A percentile compares a stretch with the other conserved stretches of the same genome.
Conservation (phyloP, 78 protist species). For the Dictyostelium purpureum region DNA sequence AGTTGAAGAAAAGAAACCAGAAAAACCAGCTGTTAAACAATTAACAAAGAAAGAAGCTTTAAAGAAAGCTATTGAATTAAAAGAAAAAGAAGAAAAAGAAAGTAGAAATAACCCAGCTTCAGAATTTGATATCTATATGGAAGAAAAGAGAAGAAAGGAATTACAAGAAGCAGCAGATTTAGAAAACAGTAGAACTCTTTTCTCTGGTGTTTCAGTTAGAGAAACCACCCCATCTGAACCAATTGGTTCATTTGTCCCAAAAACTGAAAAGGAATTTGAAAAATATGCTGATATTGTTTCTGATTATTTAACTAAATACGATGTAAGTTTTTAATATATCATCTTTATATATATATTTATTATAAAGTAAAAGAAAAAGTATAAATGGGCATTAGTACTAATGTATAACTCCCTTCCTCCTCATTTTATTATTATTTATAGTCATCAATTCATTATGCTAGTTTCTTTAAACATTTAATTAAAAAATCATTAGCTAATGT, state of each 20-base stretch:
- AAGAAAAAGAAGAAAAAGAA: slow-evolving; percentile 24
- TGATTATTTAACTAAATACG: slow-evolving; percentile 26
- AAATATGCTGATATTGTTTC: slow-evolving; percentile 41
- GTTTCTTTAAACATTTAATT: slow-evolving; percentile 10
- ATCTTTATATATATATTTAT: not conserved
- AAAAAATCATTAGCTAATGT: slow-evolving; percentile 6
- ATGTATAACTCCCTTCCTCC: not conserved
- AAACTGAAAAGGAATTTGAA: slow-evolving; percentile 55
- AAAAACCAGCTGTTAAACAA: slow-evolving; percentile 34
- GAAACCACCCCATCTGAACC: not conserved
- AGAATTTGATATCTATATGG: slow-evolving; percentile 46
- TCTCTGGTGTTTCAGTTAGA: slow-evolving; percentile 17
- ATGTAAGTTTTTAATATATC: not conserved
- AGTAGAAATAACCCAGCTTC: not conserved
- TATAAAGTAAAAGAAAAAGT: not conserved
- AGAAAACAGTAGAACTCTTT: slow-evolving; percentile 5
- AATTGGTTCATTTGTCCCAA: slow-evolving; percentile 5
- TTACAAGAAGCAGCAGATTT: slow-evolving; percentile 65
- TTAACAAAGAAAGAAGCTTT: slow-evolving; percentile 30
- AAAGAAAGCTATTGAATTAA: slow-evolving; percentile 25
- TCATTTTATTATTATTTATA: not conserved
- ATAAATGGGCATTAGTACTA: not conserved
- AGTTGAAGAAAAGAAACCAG: not conserved
- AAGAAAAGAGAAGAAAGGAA: slow-evolving; percentile 41
- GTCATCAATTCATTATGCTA: slow-evolving; percentile 33